These are phyloP conservation scores for Coemansia asiatica DNA, from an alignment of 192 early-diverging fungal genomes.

Conservation along the genomic window DNA sequence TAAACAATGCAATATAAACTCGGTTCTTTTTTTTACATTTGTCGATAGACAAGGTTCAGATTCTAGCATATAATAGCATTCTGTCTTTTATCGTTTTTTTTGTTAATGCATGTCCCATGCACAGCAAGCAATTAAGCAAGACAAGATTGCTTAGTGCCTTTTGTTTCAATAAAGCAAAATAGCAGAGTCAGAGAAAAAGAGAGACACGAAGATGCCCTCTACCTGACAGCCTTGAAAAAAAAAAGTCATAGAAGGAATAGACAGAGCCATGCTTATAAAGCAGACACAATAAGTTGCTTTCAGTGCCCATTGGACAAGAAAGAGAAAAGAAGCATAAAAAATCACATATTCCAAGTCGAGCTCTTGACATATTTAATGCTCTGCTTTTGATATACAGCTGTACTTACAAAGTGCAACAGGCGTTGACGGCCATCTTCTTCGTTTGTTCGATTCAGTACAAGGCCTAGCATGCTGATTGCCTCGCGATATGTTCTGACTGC, in stretches of 20 bases:
- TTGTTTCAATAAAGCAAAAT: neutral
- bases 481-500: slow-evolving; percentile 55
- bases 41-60: neutral
- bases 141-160: neutral
- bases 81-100: neutral
- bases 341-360: no score
- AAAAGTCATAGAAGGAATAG: neutral
- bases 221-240: no score
- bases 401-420: slow-evolving; percentile 56
- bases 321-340: neutral
- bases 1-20: neutral
- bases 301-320: neutral
- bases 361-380: no score
- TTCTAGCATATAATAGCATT: neutral
- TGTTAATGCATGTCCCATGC: neutral
- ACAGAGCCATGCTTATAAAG: neutral
- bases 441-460: slow-evolving; percentile 52
- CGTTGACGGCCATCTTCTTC: slow-evolving; percentile 55
- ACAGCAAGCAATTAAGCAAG: neutral
- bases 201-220: no score
- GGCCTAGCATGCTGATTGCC: slow-evolving; percentile 58
- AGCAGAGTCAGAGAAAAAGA: neutral
- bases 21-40: neutral
- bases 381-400: neutral
- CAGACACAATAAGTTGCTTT: neutral